These are phyloP conservation scores for Ceratobasidium theobromae DNA, from an alignment of 1,284 basidiomycete species.

Conservation along the genomic window DNA sequence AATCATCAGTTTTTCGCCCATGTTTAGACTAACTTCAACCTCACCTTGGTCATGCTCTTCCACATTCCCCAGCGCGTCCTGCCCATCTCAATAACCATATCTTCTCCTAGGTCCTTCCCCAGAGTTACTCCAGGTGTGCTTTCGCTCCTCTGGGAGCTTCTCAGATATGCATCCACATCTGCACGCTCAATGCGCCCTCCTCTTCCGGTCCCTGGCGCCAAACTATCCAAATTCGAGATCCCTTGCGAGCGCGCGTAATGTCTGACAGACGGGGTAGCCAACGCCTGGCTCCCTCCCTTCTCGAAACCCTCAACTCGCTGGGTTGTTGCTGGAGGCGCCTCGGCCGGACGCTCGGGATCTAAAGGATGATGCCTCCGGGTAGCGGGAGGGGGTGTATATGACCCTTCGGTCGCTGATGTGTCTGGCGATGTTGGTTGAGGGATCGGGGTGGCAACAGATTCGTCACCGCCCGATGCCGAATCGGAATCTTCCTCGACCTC, in stretches of 20 bases:
- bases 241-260: constrained; percentile 69
- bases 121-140: background rate
- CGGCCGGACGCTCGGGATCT: constrained; percentile 54
- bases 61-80: constrained; percentile 83
- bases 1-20: background rate
- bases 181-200: constrained; percentile 73
- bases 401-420: constrained; percentile 35
- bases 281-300: constrained; percentile 44
- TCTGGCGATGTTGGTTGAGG: background rate
- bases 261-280: constrained; percentile 77
- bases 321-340: constrained; percentile 38
- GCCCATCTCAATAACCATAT: constrained; percentile 66
- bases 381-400: constrained; percentile 16
- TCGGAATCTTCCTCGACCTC: constrained; percentile 66
- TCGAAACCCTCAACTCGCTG: background rate
- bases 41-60: constrained; percentile 79
- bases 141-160: constrained; percentile 32
- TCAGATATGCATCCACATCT: constrained; percentile 68
- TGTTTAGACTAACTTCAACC: constrained; percentile 12
- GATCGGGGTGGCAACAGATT: background rate
- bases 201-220: constrained; percentile 73
- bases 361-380: constrained; percentile 58
- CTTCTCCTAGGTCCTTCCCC: constrained; percentile 44
- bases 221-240: constrained; percentile 56
- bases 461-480: constrained; percentile 3